Percentiles rank a stretch among this genome's conserved stretches.
Evolutionary conservation across 1,139 yeast genomes (phyloP).

Genomic region (Wickerhamomyces sp.): DNA sequence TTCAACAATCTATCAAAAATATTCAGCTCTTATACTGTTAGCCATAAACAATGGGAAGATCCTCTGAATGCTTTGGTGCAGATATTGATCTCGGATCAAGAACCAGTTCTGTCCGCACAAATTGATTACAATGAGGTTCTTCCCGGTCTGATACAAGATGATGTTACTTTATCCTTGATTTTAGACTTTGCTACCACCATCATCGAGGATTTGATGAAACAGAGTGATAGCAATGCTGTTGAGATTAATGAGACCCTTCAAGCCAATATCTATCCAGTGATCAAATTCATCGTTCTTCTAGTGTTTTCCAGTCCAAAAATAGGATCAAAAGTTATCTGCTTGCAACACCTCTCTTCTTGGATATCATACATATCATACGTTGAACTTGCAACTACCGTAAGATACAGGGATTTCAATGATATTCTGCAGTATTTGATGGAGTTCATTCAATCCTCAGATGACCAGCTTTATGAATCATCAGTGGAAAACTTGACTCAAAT

Average conservation of each 20-base stretch:
- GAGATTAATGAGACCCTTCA: constrained; percentile 31
- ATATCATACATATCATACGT: constrained; percentile 36
- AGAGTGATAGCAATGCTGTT: constrained; percentile 23
- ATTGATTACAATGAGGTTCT: constrained; percentile 25
- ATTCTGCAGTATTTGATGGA: constrained; percentile 26
- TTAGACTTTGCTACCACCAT: constrained; percentile 43
- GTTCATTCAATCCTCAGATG: constrained; percentile 18
- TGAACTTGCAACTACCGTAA: constrained; percentile 32
- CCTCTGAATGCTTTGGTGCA: constrained; percentile 33
- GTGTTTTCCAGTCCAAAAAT: constrained; percentile 11
- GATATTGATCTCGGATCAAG: constrained; percentile 17
- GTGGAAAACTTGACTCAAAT: constrained; percentile 26
- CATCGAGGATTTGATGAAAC: constrained; percentile 50
- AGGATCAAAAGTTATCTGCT: constrained; percentile 3
- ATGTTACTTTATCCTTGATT: constrained; percentile 16
- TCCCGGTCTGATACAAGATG: constrained; percentile 6
- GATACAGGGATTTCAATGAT: constrained; percentile 33
- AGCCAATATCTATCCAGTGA: constrained; percentile 25
- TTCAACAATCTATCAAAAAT: constrained; percentile 52
- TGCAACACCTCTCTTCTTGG: constrained; percentile 30
- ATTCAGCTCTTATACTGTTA: constrained; percentile 33
- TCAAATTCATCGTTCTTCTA: constrained; percentile 14
- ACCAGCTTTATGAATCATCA: constrained; percentile 12
- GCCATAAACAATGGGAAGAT: constrained; percentile 30
- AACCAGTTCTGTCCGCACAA: constrained; percentile 9